Conservation (phyloP, 495 filamentous ascomycete species). For the Monascus purpureus region DNA sequence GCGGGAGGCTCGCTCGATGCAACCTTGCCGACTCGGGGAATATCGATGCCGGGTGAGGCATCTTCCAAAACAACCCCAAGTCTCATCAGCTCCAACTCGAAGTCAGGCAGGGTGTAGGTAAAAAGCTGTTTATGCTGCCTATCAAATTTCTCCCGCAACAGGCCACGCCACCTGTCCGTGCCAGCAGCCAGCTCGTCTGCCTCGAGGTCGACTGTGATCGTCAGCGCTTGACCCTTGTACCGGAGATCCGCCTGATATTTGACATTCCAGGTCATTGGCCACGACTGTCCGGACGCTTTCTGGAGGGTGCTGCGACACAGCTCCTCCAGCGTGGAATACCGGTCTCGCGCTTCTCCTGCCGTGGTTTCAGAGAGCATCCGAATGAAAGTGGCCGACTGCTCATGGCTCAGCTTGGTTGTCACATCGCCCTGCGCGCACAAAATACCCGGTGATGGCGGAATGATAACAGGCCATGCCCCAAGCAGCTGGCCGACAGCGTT, state of each 20-base stretch:
- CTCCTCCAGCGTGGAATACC: constrained; percentile 12
- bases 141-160: constrained; percentile 25
- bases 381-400: constrained; percentile 30
- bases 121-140: constrained; percentile 32
- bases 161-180: constrained; percentile 5
- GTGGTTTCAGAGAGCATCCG: constrained; percentile 17
- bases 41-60: constrained; percentile 20
- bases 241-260: constrained; percentile 31
- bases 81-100: constrained; percentile 32
- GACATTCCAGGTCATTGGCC: constrained; percentile 13
- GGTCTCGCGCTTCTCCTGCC: constrained; percentile 8
- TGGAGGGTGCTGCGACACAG: constrained; percentile 9
- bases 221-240: constrained; percentile 35
- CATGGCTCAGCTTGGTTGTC: constrained; percentile 32
- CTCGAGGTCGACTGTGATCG: constrained; percentile 24
- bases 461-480: constrained; percentile 35
- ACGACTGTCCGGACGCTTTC: constrained; percentile 4
- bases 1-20: constrained; percentile 12
- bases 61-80: constrained; percentile 30
- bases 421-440: constrained; percentile 37
- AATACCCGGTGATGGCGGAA: constrained; percentile 35
- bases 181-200: constrained; percentile 13
- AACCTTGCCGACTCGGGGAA: constrained; percentile 19
- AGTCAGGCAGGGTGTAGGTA: constrained; percentile 27
- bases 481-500: constrained; percentile 34